Evolutionary conservation across 148 eudicot species (phyloP), one percentile per base, ranked within the genome.

Genomic region (Simmondsia chinensis): DNA sequence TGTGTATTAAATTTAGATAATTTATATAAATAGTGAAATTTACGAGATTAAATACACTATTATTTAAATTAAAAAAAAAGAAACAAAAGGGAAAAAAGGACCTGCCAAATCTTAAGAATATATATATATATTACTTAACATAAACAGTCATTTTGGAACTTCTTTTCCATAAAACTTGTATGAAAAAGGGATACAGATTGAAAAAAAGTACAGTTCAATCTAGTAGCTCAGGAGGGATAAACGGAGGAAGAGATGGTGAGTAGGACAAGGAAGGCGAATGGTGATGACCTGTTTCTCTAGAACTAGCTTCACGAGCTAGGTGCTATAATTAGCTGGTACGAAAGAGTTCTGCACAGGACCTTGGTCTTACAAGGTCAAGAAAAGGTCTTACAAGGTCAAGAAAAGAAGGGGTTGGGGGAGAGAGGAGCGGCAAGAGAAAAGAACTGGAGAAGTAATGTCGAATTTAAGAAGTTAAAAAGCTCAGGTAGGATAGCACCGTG

Each of bases 381-480:
- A 60, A 60, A 60, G 65, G 65, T 51, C 65, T 60, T 60, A 60
- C 65, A 60, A 60, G 65, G 65, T 60, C 65, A 60, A 60, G 65
- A 60, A 60, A 42, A 42, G 38, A 21, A 47, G 2, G 10, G 9
- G 1, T 1, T 22, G 1, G 10, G 33, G 16, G 11, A 48, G 0
- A 6, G 5, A 1, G 10, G 0, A 25, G 29, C 4, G 33, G 15
- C 5, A 40, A 1, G 21, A 40, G 2, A 9, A 9, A 10, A 7
- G 23, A 9, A 1, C n/a, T n/a, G n/a, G n/a, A 3, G 43, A 12
- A 1, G 5, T 4, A 7, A n/a, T n/a, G n/a, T n/a, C n/a, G n/a
- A n/a, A n/a, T n/a, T n/a, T n/a, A n/a, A n/a, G n/a, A n/a, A n/a
- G n/a, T 25, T 25, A 8, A 49, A 25, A 50, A 60, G 65, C 65